Evolutionary conservation across 148 eudicot species (phyloP), one percentile per base, ranked within the genome.

Genomic region (Simmondsia chinensis): DNA sequence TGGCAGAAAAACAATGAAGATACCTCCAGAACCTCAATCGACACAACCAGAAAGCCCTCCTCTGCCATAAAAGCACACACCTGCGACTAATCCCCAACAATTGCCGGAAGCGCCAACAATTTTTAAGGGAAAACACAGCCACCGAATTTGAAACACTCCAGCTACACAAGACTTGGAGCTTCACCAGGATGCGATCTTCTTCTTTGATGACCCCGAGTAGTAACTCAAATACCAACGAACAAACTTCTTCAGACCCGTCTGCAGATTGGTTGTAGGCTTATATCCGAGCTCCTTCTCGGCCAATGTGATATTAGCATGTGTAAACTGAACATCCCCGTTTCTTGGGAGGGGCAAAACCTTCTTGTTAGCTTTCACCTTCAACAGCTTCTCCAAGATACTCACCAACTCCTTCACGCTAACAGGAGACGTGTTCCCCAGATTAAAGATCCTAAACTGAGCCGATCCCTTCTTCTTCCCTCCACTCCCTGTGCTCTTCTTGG

Each of bases 241-340:
- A 72, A 82, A 82, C 68, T 77, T 82, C 65, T 74, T 74, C 85
- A 82, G 58, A 11, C 85, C 91, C 2, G 74, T 60, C 49, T 82
- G 66, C 70, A 82, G 56, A 64, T 82, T 82, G 23, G 72, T 69
- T 0, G 55, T 47, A 15, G 93, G 85, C 58, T 72, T 77, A 61
- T 82, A 82, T 17, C 72, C 72, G 8, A 82, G 69, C 74, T 82
- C 79, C 43, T 43, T 74, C 36, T 48, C 52, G 7, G 93, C 93
- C 50, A 61, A 59, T 8, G 68, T 82, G 25, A 82, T 82, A 67
- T 82, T 77, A 4, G 93, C 93, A 15, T 75, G 85, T 0, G 93
- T 82, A 28, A 56, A 82, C 36, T 44, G 55, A 38, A 82, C 93
- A 63, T 82, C 93, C 17, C 93, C 93, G 39, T 82, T 82, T 13